Percentiles rank a stretch among this genome's conserved stretches.
These are phyloP conservation scores for Rhizophagus clarus DNA, from an alignment of 192 early-diverging fungal genomes.

Conservation along the genomic window DNA sequence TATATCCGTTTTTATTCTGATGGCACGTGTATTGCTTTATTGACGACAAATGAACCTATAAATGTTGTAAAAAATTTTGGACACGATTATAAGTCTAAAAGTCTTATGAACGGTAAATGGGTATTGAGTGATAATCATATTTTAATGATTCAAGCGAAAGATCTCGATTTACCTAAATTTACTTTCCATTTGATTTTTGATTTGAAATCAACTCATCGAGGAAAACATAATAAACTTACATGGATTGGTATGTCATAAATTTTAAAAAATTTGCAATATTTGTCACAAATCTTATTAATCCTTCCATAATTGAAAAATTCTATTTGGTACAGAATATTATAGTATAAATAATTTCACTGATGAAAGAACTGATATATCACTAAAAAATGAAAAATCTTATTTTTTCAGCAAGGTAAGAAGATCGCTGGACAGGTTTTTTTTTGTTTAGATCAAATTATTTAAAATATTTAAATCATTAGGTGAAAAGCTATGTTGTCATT, in stretches of 20 bases:
- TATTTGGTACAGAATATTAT: slow-evolving; percentile 11
- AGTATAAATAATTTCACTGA: slow-evolving; percentile 20
- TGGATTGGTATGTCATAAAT: slow-evolving; percentile 26
- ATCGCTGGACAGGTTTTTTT: neutral
- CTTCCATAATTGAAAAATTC: neutral
- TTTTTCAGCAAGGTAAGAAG: slow-evolving; percentile 24
- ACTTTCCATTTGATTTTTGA: slow-evolving; percentile 33
- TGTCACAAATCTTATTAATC: neutral
- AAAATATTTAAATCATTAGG: neutral
- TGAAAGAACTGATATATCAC: neutral
- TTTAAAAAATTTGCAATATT: neutral
- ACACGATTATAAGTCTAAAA: slow-evolving; percentile 23
- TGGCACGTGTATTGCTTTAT: slow-evolving; percentile 39
- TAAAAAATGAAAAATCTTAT: slow-evolving; percentile 22
- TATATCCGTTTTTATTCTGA: slow-evolving; percentile 47
- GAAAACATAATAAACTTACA: slow-evolving; percentile 41
- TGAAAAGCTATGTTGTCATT: neutral
- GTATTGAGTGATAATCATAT: slow-evolving; percentile 26
- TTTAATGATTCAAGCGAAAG: slow-evolving; percentile 31
- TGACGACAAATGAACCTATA: slow-evolving; percentile 36
- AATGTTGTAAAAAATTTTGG: slow-evolving; percentile 34
- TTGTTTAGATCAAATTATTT: neutral
- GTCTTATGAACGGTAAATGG: slow-evolving; percentile 37
- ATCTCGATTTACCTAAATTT: slow-evolving; percentile 27
- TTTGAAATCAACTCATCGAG: slow-evolving; percentile 40